These are phyloP conservation scores for Triglochin maritima DNA, from an alignment of 106 monocot species.

Conservation along the genomic window DNA sequence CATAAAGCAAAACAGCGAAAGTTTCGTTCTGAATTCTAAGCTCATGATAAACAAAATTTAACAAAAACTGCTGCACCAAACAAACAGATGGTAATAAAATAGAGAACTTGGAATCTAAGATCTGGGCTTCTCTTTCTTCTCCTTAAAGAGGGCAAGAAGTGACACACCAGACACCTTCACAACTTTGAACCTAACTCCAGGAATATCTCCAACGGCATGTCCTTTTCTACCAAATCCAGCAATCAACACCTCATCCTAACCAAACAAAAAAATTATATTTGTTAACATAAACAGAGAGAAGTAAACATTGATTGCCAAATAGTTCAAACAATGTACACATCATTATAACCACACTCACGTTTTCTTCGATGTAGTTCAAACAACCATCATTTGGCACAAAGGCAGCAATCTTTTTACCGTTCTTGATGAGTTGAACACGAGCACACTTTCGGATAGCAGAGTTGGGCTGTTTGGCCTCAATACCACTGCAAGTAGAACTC, in stretches of 20 bases:
- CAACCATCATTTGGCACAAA: constrained; percentile 58
- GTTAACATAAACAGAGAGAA: background rate
- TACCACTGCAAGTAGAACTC: constrained; percentile 19
- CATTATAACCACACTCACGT: constrained; percentile 9
- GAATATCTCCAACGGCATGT: constrained; percentile 56
- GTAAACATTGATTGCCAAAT: too few species aligned
- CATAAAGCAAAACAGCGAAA: too few species aligned
- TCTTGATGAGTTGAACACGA: constrained; percentile 46
- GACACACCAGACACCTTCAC: constrained; percentile 57
- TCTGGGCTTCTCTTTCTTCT: constrained; percentile 27
- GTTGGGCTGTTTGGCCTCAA: constrained; percentile 53
- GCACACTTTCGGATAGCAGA: constrained; percentile 59
- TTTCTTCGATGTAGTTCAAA: constrained; percentile 49
- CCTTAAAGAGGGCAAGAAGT: constrained; percentile 30
- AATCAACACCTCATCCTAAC: constrained; percentile 51
- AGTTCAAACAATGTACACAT: too few species aligned
- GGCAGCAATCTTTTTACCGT: constrained; percentile 51
- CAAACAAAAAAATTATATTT: background rate
- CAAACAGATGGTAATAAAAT: too few species aligned
- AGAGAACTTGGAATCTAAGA: constrained; percentile 5
- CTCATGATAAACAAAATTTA: too few species aligned
- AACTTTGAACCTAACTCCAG: constrained; percentile 51
- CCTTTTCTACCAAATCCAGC: constrained; percentile 43
- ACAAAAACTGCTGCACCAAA: too few species aligned
- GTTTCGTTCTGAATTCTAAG: too few species aligned